These are phyloP conservation scores for Plantago major DNA, from an alignment of 257 asterid species.

Conservation along the genomic window DNA sequence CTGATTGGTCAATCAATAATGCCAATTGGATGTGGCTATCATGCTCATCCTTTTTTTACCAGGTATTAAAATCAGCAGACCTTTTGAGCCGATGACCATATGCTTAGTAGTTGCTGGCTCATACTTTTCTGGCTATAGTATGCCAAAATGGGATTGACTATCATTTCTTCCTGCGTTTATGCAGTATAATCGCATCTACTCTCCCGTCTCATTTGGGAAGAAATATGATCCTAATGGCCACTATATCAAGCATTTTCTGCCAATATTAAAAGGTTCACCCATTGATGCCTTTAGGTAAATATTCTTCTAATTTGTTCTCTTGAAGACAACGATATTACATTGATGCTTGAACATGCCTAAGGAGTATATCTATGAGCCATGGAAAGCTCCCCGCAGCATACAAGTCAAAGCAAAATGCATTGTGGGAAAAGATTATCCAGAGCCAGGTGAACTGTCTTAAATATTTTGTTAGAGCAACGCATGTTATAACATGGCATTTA, in stretches of 20 bases:
- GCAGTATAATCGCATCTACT: constrained; percentile 87
- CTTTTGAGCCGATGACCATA: constrained; percentile 13
- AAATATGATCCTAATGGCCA: constrained; percentile 82
- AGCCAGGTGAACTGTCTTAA: constrained; percentile 58
- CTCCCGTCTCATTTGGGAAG: constrained; percentile 92
- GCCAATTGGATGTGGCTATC: constrained; percentile 98
- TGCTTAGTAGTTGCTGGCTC: constrained; percentile 1
- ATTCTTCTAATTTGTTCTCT: constrained; percentile 13
- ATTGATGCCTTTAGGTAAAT: no score
- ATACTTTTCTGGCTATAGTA: neutral
- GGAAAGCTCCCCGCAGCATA: constrained; percentile 83
- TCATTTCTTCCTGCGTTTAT: constrained; percentile 18
- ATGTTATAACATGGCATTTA: no score
- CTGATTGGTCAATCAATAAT: constrained; percentile 95
- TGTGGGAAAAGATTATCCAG: constrained; percentile 88
- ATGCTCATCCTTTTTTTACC: constrained; percentile 95
- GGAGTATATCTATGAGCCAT: constrained; percentile 94
- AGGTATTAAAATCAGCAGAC: constrained; percentile 39
- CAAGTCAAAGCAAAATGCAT: constrained; percentile 84
- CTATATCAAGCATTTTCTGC: constrained; percentile 85
- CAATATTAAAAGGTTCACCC: constrained; percentile 78
- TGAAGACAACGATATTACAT: constrained; percentile 12
- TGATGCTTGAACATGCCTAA: constrained; percentile 74
- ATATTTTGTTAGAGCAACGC: no score
- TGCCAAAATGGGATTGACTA: constrained; percentile 1